Evolutionary conservation across 768 basidiomycete species (phyloP).

Genomic region (Trichaptum fuscoviolaceum): DNA sequence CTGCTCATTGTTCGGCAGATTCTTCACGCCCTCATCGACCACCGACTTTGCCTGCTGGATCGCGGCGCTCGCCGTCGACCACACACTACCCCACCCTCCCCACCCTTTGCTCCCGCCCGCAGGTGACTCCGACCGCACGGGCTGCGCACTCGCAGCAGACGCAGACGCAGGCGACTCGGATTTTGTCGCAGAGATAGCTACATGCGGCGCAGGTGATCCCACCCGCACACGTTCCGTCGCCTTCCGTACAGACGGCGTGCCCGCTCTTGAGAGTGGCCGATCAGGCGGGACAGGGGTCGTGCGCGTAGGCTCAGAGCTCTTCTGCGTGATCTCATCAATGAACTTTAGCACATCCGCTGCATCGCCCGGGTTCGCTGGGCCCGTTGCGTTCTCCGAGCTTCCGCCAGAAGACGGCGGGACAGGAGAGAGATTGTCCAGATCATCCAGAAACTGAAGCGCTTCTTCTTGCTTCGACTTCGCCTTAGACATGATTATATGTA

Average conservation of each 20-base stretch:
- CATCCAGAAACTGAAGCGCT: constrained; percentile 89
- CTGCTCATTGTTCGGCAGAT: constrained; percentile 79
- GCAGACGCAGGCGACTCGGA: constrained; percentile 12
- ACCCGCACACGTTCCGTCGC: constrained; percentile 72
- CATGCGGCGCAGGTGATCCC: constrained; percentile 31
- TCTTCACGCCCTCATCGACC: constrained; percentile 92
- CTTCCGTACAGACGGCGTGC: constrained; percentile 69
- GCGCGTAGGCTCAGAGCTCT: constrained; percentile 74
- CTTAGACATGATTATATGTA: constrained; percentile 29
- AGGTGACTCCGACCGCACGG: constrained; percentile 13
- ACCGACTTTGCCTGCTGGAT: constrained; percentile 82
- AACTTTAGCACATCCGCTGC: constrained; percentile 85
- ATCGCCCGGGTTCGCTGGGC: constrained; percentile 49
- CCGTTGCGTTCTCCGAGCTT: constrained; percentile 20
- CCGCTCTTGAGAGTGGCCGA: constrained; percentile 55
- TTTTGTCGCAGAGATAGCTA: constrained; percentile 9
- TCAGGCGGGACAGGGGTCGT: constrained; percentile 49
- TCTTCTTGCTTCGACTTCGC: constrained; percentile 81
- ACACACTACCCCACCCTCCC: constrained; percentile 81
- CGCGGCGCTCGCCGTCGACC: constrained; percentile 81
- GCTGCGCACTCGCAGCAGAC: constrained; percentile 11
- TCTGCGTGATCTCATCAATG: constrained; percentile 92
- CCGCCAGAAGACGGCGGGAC: constrained; percentile 18
- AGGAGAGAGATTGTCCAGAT: constrained; percentile 72
- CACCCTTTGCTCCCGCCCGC: constrained; percentile 34